Evolutionary conservation across 2,329 filamentous ascomycete genomes (phyloP).

Genomic region (Aspergillus pseudonomiae): DNA sequence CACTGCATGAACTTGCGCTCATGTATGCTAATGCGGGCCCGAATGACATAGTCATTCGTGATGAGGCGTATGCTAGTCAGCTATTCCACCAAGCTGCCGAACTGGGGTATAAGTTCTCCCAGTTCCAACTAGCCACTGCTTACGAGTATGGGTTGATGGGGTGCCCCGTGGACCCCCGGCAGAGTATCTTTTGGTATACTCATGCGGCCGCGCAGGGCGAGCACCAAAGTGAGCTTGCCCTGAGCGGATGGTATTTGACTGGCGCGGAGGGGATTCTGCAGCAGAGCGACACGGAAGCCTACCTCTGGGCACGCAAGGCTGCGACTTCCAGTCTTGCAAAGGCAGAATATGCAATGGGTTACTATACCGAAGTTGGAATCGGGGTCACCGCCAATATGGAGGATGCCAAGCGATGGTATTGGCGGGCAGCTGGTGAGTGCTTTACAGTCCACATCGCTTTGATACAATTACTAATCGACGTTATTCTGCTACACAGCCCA

Average conservation of each 20-base stretch:
- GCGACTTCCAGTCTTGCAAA: conserved; percentile 85
- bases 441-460: neutral
- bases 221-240: conserved; percentile 84
- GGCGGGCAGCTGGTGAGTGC: conserved; percentile 85
- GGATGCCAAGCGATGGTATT: conserved; percentile 98
- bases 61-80: conserved; percentile 78
- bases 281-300: conserved; percentile 94
- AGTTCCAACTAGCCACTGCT: conserved; percentile 83
- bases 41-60: conserved; percentile 75
- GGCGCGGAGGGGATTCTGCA: conserved; percentile 83
- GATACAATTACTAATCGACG: conserved; percentile 11
- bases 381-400: conserved; percentile 84
- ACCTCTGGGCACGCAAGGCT: conserved; percentile 94
- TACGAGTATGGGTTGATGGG: conserved; percentile 89
- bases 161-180: conserved; percentile 77
- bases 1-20: conserved; percentile 80
- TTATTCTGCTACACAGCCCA: conserved; percentile 65
- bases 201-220: conserved; percentile 89
- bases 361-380: conserved; percentile 95
- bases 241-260: conserved; percentile 93
- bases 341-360: conserved; percentile 97
- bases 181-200: conserved; percentile 93
- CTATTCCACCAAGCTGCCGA: conserved; percentile 85
- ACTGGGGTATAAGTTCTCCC: conserved; percentile 91
- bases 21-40: conserved; percentile 60